These are phyloP conservation scores for Vaccinium darrowii DNA, from an alignment of 148 eudicot genomes.

Conservation along the genomic window DNA sequence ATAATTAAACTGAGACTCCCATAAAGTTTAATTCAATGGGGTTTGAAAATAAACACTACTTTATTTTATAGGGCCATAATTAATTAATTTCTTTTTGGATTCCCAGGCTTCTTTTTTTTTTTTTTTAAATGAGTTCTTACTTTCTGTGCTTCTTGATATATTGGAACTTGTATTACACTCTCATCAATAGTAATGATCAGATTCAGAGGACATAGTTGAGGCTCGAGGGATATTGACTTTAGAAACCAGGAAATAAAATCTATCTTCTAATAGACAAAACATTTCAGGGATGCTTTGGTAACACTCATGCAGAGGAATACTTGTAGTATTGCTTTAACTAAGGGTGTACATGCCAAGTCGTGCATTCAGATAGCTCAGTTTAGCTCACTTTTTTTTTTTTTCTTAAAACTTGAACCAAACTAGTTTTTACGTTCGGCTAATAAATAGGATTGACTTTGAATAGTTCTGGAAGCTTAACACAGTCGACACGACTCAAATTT, in stretches of 20 bases:
- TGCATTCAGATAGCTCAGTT: not conserved
- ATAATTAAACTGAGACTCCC: not conserved
- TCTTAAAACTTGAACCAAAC: too few relatives aligned
- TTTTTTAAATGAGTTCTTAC: not conserved
- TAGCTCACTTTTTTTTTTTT: too few relatives aligned
- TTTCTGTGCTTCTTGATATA: conserved; percentile 3
- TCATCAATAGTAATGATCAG: not conserved
- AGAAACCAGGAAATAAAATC: not conserved
- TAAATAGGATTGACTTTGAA: not conserved
- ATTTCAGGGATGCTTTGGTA: not conserved
- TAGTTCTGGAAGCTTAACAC: not conserved
- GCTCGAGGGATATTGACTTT: conserved; percentile 17
- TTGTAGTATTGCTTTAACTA: not conserved
- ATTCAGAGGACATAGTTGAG: not conserved
- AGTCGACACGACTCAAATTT: not conserved
- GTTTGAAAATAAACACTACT: not conserved
- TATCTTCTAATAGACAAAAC: not conserved
- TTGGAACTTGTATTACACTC: not conserved
- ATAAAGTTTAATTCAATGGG: not conserved
- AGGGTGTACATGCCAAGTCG: not conserved
- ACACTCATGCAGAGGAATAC: not conserved
- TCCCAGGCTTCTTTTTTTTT: conserved; percentile 13
- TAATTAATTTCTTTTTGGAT: conserved; percentile 11
- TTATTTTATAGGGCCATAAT: conserved; percentile 1
- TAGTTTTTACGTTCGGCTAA: not conserved